Conservation (phyloP, 306 rosid genomes). For the Cucumis cinereus region DNA sequence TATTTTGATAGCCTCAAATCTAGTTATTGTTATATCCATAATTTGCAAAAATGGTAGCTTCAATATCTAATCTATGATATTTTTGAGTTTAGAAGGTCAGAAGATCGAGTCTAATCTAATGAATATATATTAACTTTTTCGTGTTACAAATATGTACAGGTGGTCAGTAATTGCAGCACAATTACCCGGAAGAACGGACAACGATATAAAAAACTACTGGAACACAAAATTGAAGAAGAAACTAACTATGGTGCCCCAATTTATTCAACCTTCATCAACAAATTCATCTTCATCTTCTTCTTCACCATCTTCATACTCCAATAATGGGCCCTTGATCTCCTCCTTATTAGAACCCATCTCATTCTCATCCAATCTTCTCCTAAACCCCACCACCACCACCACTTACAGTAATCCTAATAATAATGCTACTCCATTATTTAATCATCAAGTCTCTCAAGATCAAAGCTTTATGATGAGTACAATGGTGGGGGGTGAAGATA, state of each 20-base stretch:
- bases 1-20: neutral
- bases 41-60: no score
- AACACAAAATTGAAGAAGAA: slow-evolving; percentile 95
- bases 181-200: slow-evolving; percentile 80
- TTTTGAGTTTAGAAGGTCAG: no score
- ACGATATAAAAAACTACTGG: slow-evolving; percentile 91
- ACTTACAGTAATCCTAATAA: neutral
- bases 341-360: slow-evolving; percentile 23
- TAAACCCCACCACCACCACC: slow-evolving; percentile 23
- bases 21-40: no score
- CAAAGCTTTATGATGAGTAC: neutral
- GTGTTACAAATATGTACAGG: slow-evolving; percentile 18
- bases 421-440: slow-evolving; percentile 5
- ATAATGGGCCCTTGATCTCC: slow-evolving; percentile 15
- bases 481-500: neutral
- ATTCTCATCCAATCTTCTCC: slow-evolving; percentile 23
- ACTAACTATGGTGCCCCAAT: slow-evolving; percentile 1
- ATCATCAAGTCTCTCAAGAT: slow-evolving; percentile 31
- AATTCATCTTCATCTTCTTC: slow-evolving; percentile 14
- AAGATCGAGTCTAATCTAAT: no score
- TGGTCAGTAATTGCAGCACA: slow-evolving; percentile 95
- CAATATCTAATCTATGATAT: no score
- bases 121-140: no score
- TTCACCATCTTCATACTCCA: slow-evolving; percentile 23
- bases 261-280: slow-evolving; percentile 3